A percentile compares a stretch with the other conserved stretches of the same genome.
Conservation (phyloP, 192 early-diverging fungal genomes). For the Rhizoclosmatium sp. region DNA sequence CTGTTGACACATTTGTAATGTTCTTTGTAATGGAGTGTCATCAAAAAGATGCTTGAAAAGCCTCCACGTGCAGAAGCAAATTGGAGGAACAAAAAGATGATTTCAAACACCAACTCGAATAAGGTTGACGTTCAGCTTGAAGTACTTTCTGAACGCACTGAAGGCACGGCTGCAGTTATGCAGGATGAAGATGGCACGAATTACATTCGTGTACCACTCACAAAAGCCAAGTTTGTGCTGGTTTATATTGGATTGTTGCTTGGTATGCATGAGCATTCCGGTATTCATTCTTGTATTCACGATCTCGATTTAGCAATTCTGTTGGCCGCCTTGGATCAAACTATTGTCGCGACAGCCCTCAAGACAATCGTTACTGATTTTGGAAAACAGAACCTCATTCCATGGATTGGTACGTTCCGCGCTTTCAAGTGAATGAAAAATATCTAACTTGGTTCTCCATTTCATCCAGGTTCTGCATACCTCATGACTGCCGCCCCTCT, state of each 20-base stretch:
- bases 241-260: constrained; percentile 48
- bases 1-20: too few species aligned
- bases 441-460: not conserved
- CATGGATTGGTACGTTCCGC: constrained; percentile 73
- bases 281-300: not conserved
- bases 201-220: constrained; percentile 24
- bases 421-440: not conserved
- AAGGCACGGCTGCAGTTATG: too few species aligned
- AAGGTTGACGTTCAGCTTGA: too few species aligned
- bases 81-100: too few species aligned
- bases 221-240: constrained; percentile 26
- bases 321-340: constrained; percentile 79
- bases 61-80: too few species aligned
- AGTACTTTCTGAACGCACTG: too few species aligned
- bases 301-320: constrained; percentile 52
- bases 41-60: too few species aligned
- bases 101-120: too few species aligned
- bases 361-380: constrained; percentile 75
- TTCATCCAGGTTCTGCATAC: constrained; percentile 59
- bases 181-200: not conserved
- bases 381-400: constrained; percentile 65
- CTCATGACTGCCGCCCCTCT: constrained; percentile 58
- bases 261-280: constrained; percentile 23
- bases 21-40: too few species aligned
- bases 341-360: constrained; percentile 83